Conservation (phyloP, 768 basidiomycete species). For the Epithele typhae region DNA sequence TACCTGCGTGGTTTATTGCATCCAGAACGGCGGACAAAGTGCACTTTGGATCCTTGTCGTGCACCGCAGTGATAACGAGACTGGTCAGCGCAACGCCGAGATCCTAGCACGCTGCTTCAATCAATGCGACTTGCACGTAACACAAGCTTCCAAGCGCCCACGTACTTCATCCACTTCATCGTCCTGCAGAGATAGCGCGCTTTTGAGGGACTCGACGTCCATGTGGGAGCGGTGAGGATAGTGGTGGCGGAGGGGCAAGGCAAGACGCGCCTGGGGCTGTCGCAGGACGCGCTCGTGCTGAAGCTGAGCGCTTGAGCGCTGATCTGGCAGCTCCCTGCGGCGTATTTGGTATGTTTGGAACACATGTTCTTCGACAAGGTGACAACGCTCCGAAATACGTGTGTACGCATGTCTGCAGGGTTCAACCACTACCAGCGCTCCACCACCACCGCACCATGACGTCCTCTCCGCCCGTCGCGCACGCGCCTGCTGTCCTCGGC, state of each 20-base stretch:
- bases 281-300: too few species aligned
- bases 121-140: background rate
- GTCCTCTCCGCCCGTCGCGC: conserved; percentile 73
- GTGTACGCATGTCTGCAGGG: too few species aligned
- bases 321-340: too few species aligned
- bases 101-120: conserved; percentile 13
- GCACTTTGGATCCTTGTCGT: conserved; percentile 10
- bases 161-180: conserved; percentile 10
- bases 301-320: too few species aligned
- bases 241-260: too few species aligned
- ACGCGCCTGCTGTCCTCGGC: conserved; percentile 61
- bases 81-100: conserved; percentile 13
- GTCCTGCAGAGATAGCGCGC: background rate
- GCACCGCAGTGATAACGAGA: conserved; percentile 14
- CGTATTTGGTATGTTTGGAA: too few species aligned
- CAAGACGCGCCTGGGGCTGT: too few species aligned
- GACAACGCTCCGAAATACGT: too few species aligned
- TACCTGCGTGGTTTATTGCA: conserved; percentile 9
- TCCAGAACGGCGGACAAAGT: conserved; percentile 8
- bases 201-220: background rate
- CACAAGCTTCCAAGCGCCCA: background rate
- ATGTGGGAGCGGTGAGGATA: too few species aligned
- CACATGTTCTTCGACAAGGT: too few species aligned
- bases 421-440: conserved; percentile 50
- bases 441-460: conserved; percentile 76